These are phyloP conservation scores for Cladophialophora immunda DNA, from an alignment of 2,329 filamentous ascomycete genomes.

Conservation along the genomic window DNA sequence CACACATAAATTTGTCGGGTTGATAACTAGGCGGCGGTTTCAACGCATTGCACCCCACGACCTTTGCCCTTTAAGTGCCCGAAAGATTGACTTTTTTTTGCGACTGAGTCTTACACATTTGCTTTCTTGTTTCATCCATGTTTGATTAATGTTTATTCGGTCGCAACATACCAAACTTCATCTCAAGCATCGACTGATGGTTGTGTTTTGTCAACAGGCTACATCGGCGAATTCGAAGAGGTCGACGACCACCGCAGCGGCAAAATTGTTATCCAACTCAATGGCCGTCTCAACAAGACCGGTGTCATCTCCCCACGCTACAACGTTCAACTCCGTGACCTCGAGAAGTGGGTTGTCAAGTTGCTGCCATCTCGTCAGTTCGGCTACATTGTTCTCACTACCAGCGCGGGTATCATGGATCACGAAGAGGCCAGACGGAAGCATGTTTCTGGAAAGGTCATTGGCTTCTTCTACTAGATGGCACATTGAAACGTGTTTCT, in stretches of 20 bases:
- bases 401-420: slow-evolving; percentile 99
- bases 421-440: slow-evolving; percentile 99
- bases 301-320: slow-evolving; percentile 99
- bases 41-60: slow-evolving; percentile 72
- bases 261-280: slow-evolving; percentile 99
- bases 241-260: slow-evolving; percentile 99
- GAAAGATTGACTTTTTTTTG: slow-evolving; percentile 79
- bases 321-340: slow-evolving; percentile 96
- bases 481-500: slow-evolving; percentile 6
- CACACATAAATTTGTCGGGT: slow-evolving; percentile 68
- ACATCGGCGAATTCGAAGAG: slow-evolving; percentile 99
- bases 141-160: slow-evolving; percentile 89
- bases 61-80: slow-evolving; percentile 99
- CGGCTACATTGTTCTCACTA: slow-evolving; percentile 98
- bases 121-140: slow-evolving; percentile 63
- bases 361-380: slow-evolving; percentile 99
- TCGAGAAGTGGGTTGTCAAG: slow-evolving; percentile 99
- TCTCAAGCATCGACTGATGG: slow-evolving; percentile 58
- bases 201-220: slow-evolving; percentile 67
- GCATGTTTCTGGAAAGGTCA: slow-evolving; percentile 99
- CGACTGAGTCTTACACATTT: slow-evolving; percentile 95
- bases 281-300: slow-evolving; percentile 98
- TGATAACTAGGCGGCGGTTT: slow-evolving; percentile 99
- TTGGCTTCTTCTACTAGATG: slow-evolving; percentile 97
- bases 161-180: slow-evolving; percentile 73